Conservation (phyloP, 495 filamentous ascomycete genomes). For the Aspergillus sclerotiicarbonarius region DNA sequence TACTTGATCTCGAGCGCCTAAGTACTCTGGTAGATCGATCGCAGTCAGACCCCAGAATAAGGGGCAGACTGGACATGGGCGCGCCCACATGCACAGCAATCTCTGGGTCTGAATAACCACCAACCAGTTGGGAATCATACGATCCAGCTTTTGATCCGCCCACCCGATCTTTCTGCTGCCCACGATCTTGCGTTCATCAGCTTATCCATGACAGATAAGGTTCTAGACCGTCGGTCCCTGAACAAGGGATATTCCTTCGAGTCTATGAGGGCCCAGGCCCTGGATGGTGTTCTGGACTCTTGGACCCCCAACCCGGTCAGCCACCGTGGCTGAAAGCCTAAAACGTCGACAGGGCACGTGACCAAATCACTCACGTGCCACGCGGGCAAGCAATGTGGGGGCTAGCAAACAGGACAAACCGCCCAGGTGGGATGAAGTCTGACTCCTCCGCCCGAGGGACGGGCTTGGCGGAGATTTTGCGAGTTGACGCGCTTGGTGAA, state of each 20-base stretch:
- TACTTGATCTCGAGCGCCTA: no score
- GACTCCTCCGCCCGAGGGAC: constrained; percentile 24
- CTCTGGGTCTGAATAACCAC: not conserved
- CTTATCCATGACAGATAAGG: constrained; percentile 8
- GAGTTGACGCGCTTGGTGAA: not conserved
- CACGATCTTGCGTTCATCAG: constrained; percentile 1
- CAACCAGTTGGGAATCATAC: not conserved
- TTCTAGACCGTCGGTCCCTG: constrained; percentile 33
- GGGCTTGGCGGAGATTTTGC: constrained; percentile 31
- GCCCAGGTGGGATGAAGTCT: constrained; percentile 24
- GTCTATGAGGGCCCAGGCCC: constrained; percentile 36
- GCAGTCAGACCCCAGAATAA: no score
- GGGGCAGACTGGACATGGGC: not conserved
- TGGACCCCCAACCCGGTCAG: not conserved
- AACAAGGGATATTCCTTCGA: constrained; percentile 19
- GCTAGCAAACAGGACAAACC: constrained; percentile 36
- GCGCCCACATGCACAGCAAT: not conserved
- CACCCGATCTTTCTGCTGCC: constrained; percentile 5
- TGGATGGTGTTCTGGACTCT: constrained; percentile 29
- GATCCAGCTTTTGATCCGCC: not conserved
- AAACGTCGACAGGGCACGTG: not conserved
- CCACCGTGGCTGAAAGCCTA: constrained; percentile 16
- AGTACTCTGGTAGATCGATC: no score
- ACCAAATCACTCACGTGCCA: constrained; percentile 13
- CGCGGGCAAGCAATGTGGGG: not conserved